Evolutionary conservation across 768 basidiomycete genomes (phyloP), one percentile per base, ranked within the genome.

Genomic region (Coprinopsis cinerea): DNA sequence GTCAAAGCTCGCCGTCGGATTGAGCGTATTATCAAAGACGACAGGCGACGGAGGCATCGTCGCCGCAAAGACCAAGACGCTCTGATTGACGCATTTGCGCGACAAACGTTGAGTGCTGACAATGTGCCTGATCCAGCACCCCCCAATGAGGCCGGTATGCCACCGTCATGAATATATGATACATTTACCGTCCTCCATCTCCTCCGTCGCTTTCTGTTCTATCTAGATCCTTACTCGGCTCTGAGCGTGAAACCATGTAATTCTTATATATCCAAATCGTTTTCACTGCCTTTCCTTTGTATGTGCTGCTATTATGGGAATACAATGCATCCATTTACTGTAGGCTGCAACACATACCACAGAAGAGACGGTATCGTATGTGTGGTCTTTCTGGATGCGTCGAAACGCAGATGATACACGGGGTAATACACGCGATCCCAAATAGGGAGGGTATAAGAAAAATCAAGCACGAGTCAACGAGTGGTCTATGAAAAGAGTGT

Each of bases 61-160:
- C 75, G 88, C 48, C 83, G 88, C 58, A 88, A 86, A 62, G 89
- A 91, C 59, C 86, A 89, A 59, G 89, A 92, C 48, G 74, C 83
- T 22, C 81, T 92, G 76, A 73, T 91, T 51, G 83, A 86, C 61
- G 83, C 86, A 4, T 90, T 92, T 61, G 81, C 85, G 35, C 80
- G 66, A 52, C 76, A 77, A 59, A 71, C 72, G 46, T 56, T 79
- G 50, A 62, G 57, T 40, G 64, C 55, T 25, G 72, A 70, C 35
- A 49, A 59, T 28, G 54, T 55, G 23, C 46, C 51, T 18, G 24
- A 36, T 4, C 24, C 25, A 45, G 44, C 27, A 11, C 44, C 25
- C n/a, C 44, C 44, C 23, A 25, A 24, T 11, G 24, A 43, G 13
- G 24, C 18, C 30, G n/a, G 30, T 7, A 24, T 7, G 17, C 11